phyloP scores from a whole-genome alignment of 805 yeast genomes.

The Starmerella tilneyi region DNA sequence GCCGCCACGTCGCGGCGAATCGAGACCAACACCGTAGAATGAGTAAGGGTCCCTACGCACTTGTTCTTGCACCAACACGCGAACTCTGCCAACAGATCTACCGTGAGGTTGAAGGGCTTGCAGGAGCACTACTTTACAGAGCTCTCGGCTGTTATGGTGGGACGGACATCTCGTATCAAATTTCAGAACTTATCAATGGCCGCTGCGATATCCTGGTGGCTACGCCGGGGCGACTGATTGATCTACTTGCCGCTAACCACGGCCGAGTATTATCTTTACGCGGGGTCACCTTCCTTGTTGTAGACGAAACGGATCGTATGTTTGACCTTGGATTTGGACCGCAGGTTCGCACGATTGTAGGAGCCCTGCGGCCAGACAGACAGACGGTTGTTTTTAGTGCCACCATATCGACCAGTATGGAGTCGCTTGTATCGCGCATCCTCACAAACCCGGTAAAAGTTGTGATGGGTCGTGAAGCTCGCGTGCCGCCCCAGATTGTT shows the following conservation, averaged over 20 bases:
- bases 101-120: conserved; percentile 53
- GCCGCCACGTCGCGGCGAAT: conserved; percentile 75
- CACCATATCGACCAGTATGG: conserved; percentile 78
- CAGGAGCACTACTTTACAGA: conserved; percentile 40
- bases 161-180: conserved; percentile 68
- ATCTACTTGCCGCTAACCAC: conserved; percentile 67
- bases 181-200: conserved; percentile 55
- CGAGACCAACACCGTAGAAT: conserved; percentile 33
- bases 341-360: conserved; percentile 71
- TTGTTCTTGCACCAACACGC: conserved; percentile 82
- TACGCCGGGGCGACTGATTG: conserved; percentile 92
- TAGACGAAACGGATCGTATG: conserved; percentile 95
- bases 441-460: conserved; percentile 61
- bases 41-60: conserved; percentile 55
- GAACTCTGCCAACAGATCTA: conserved; percentile 80
- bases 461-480: conserved; percentile 65
- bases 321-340: conserved; percentile 97
- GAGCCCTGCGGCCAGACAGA: conserved; percentile 68
- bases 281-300: conserved; percentile 67
- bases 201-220: conserved; percentile 79
- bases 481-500: conserved; percentile 68
- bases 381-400: conserved; percentile 91
- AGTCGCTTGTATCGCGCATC: conserved; percentile 56
- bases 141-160: conserved; percentile 85
- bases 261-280: conserved; percentile 63